Evolutionary conservation across 805 yeast species (phyloP).

Genomic region (Metschnikowia reukaufii): DNA sequence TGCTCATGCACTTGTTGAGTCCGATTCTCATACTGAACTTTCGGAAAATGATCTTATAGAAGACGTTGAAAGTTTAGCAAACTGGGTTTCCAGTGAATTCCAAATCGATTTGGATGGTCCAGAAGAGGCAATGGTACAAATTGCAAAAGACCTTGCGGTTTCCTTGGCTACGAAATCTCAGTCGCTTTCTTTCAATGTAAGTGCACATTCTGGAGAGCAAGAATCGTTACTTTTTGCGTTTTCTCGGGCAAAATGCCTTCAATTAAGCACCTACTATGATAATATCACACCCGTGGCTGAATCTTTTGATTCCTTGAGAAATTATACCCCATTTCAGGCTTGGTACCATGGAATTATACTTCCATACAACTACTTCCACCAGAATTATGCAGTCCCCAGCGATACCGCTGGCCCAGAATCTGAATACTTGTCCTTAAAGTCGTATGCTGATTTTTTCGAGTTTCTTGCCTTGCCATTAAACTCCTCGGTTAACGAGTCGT

Average conservation of each 20-base stretch:
- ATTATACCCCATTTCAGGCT: constrained; percentile 18
- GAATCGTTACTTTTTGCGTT: constrained; percentile 9
- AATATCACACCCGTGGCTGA: constrained; percentile 17
- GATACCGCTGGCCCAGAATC: constrained; percentile 4
- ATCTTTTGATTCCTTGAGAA: constrained; percentile 19
- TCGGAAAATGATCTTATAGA: constrained; percentile 11
- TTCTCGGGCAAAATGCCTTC: constrained; percentile 17
- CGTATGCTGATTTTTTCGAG: constrained; percentile 22
- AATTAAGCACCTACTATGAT: constrained; percentile 14
- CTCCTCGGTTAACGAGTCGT: constrained; percentile 1
- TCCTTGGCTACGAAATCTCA: constrained; percentile 7
- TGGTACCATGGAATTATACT: constrained; percentile 31
- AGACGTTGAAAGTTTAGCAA: constrained; percentile 11
- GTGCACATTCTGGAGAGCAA: background rate
- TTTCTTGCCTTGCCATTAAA: constrained; percentile 26
- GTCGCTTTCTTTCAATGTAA: constrained; percentile 1
- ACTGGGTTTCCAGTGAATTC: constrained; percentile 10
- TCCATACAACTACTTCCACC: constrained; percentile 34
- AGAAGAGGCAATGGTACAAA: constrained; percentile 11
- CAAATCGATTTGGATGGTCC: background rate
- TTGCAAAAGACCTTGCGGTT: constrained; percentile 9
- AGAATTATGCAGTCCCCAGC: constrained; percentile 22
- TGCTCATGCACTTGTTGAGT: constrained; percentile 2
- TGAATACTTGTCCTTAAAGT: constrained; percentile 16
- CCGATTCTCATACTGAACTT: background rate